Base-by-base conservation (phyloP, 495 filamentous ascomycete species). In the Lepraria neglecta region DNA sequence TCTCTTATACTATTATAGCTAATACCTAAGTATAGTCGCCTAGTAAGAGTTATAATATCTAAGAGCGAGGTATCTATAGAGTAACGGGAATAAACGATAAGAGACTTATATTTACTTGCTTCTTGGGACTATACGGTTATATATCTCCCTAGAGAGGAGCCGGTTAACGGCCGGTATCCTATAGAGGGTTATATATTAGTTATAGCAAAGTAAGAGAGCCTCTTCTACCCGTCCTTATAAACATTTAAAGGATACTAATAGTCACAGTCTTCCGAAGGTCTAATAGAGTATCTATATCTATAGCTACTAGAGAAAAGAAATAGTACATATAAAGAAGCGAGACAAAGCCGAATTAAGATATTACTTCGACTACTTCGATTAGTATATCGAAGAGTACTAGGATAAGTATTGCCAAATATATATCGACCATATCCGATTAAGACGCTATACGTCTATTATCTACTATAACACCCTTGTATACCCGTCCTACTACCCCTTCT, bases 361-460 rank as follows among this genome's bases (percentile, higher is more conserved):
- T 27, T 50, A 17, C 46, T 50, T 19, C 46, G 46, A 50, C 24
- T 50, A 17, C 46, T 50, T 50, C 46, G 46, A 50, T 50, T 50
- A 17, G 46, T 21, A 19, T 27, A 17, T 50, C 46, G 46, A 50
- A 27, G 46, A 50, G 46, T 42, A n/a, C n/a, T 45, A 10, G 43
- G 5, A 17, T 45, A 17, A 45, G 43, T 10, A 45, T n/a, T 10
- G 14, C 10, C 14, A 45, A 45, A 45, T 45, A 17, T 17, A 6
- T 17, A 10, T 43, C 40, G 6, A 43, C 24, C 11, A 4, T 5
- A 24, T 45, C 12, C 33, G 15, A 14, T 14, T 11, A 3, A 27
- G 15, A 15, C 24, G n/a, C n/a, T n/a, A n/a, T n/a, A n/a, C n/a
- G n/a, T n/a, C n/a, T n/a, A n/a, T 43, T 17, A 43, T 17, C 40